Percentiles rank a stretch among this genome's conserved stretches.
phyloP scores from a whole-genome alignment of 2,329 filamentous ascomycete genomes.

The Ophiocordyceps camponoti-rufipedis region DNA sequence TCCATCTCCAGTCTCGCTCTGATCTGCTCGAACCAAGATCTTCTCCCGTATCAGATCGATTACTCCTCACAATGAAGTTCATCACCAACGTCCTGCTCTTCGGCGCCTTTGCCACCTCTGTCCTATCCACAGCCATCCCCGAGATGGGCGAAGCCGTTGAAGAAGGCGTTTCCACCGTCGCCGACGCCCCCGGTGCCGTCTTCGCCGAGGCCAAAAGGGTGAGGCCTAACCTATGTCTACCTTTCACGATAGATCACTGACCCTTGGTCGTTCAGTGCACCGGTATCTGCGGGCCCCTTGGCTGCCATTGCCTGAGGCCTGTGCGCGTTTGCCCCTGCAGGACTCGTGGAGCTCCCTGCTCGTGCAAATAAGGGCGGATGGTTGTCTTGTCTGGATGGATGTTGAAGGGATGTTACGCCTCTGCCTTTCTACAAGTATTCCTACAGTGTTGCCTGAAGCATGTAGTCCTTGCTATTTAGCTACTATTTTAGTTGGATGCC shows the following conservation, averaged over 20 bases:
- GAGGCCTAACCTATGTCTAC: no score
- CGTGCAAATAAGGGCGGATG: not conserved
- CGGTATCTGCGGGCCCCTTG: not conserved
- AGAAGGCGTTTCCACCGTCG: not conserved
- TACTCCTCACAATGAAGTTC: not conserved
- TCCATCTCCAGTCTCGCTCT: not conserved
- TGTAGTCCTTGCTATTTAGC: no score
- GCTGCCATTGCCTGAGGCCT: not conserved
- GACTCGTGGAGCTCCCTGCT: not conserved
- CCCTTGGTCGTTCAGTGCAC: not conserved
- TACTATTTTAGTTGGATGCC: no score
- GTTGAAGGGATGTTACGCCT: no score
- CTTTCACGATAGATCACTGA: not conserved
- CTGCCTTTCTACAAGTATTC: no score
- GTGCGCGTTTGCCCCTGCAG: constrained; percentile 1
- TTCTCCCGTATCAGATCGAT: no score
- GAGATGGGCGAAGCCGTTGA: not conserved
- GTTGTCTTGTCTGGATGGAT: no score
- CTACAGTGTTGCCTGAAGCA: no score
- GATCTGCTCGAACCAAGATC: not conserved
- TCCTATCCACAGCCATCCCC: not conserved
- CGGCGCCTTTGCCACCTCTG: constrained; percentile 1
- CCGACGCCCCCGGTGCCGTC: not conserved
- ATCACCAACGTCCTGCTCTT: not conserved
- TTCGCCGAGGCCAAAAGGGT: not conserved